Conservation (phyloP, 1,284 basidiomycete genomes). For the Cutaneotrichosporon sp. region DNA sequence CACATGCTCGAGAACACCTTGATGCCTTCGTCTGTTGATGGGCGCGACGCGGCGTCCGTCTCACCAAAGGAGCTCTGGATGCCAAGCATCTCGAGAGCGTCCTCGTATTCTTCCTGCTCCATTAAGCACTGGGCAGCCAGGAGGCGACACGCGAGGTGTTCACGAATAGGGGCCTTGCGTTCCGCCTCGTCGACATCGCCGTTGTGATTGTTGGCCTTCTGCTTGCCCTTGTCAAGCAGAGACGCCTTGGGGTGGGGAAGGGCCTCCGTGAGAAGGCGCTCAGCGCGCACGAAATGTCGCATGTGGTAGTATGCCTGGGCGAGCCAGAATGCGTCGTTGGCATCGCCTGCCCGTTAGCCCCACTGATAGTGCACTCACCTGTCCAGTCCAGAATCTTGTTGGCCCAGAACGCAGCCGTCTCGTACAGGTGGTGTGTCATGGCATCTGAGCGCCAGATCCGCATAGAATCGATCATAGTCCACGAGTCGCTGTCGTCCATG, state of each 20-base stretch:
- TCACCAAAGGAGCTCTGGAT: constrained; percentile 78
- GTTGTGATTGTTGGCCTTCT: constrained; percentile 18
- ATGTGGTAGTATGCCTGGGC: constrained; percentile 96
- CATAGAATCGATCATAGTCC: constrained; percentile 91
- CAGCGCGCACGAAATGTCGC: constrained; percentile 90
- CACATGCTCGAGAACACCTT: constrained; percentile 97
- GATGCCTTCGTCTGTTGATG: constrained; percentile 59
- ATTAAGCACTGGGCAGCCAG: constrained; percentile 93
- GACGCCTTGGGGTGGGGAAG: constrained; percentile 19
- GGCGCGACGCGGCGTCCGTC: background rate
- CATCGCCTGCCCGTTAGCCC: constrained; percentile 63
- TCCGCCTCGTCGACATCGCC: constrained; percentile 10
- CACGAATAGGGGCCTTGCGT: constrained; percentile 61
- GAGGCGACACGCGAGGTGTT: constrained; percentile 88
- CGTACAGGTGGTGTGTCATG: constrained; percentile 94
- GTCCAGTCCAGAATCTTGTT: constrained; percentile 94
- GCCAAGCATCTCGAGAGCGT: constrained; percentile 90
- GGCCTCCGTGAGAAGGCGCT: constrained; percentile 81
- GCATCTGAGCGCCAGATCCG: constrained; percentile 96
- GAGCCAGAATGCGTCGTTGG: constrained; percentile 98
- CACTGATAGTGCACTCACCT: constrained; percentile 59
- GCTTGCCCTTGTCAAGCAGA: constrained; percentile 20
- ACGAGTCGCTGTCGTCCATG: constrained; percentile 60
- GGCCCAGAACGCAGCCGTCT: constrained; percentile 97
- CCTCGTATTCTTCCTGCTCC: constrained; percentile 86